phyloP scores from a whole-genome alignment of 2,329 filamentous ascomycete genomes.

The Biscogniauxia sp. region DNA sequence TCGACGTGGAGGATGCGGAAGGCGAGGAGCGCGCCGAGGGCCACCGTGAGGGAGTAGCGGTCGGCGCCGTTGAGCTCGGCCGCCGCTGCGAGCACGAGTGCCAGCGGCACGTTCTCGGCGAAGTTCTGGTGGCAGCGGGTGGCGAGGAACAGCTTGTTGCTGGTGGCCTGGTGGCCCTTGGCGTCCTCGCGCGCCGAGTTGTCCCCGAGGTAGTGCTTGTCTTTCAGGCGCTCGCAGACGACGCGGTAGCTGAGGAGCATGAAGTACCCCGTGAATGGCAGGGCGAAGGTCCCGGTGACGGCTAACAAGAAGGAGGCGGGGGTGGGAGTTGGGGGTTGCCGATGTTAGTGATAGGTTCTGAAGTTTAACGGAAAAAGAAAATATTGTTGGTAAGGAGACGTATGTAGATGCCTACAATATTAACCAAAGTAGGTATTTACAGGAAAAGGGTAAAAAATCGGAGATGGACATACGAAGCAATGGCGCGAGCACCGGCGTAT shows the following conservation, averaged over 20 bases:
- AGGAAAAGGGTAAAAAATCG: neutral
- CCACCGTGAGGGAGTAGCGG: conserved; percentile 22
- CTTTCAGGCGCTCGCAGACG: conserved; percentile 23
- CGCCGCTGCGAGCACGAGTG: conserved; percentile 28
- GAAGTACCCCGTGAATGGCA: conserved; percentile 34
- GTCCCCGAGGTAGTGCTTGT: conserved; percentile 29
- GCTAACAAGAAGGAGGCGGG: conserved; percentile 18
- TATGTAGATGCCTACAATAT: neutral
- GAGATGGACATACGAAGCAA: conserved; percentile 17
- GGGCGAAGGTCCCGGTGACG: conserved; percentile 31
- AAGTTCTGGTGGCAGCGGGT: conserved; percentile 31
- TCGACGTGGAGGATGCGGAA: conserved; percentile 30
- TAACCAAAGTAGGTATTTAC: neutral
- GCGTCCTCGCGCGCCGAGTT: conserved; percentile 14
- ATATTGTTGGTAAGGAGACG: neutral
- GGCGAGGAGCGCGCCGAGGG: conserved; percentile 26
- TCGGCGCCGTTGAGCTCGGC: conserved; percentile 34
- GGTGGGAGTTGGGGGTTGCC: neutral
- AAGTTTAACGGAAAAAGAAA: neutral
- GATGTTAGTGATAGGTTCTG: conserved; percentile 1
- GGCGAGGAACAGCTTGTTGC: conserved; percentile 27
- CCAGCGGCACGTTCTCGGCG: conserved; percentile 32
- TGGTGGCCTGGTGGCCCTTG: conserved; percentile 1
- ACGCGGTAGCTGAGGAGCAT: conserved; percentile 29
- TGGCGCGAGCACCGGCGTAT: conserved; percentile 16